phyloP scores from a whole-genome alignment of 164 flowering plant genomes.

The Chloranthus sessilifolius region DNA sequence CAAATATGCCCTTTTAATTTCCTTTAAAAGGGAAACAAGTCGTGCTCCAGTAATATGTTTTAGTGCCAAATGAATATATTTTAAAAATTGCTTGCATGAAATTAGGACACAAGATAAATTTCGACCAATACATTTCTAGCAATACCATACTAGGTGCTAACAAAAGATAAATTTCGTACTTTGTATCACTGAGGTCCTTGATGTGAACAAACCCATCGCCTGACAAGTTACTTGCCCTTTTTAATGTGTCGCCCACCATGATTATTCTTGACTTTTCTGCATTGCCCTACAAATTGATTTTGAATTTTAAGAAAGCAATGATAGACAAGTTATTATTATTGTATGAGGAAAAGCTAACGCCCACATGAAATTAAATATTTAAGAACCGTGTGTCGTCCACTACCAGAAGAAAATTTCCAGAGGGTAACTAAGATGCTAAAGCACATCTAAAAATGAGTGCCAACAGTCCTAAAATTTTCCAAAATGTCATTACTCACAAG shows the following conservation, averaged over 20 bases:
- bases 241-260: constrained; percentile 87
- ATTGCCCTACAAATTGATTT: constrained; percentile 53
- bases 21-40: not conserved
- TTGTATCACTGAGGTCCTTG: constrained; percentile 56
- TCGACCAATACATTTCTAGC: not conserved
- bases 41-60: too few species aligned
- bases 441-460: not conserved
- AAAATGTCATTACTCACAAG: too few species aligned
- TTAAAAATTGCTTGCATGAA: not conserved
- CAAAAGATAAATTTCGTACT: constrained; percentile 37
- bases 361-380: not conserved
- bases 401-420: not conserved
- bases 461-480: not conserved
- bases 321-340: not conserved
- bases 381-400: not conserved
- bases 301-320: not conserved
- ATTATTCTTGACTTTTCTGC: constrained; percentile 90
- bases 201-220: constrained; percentile 54
- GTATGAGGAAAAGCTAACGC: not conserved
- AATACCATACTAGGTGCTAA: not conserved
- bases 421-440: not conserved
- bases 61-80: too few species aligned
- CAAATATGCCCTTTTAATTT: not conserved
- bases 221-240: constrained; percentile 62
- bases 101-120: not conserved